phyloP scores from a whole-genome alignment of 2,329 filamentous ascomycete species.

The Coleophoma eucalyptorum region DNA sequence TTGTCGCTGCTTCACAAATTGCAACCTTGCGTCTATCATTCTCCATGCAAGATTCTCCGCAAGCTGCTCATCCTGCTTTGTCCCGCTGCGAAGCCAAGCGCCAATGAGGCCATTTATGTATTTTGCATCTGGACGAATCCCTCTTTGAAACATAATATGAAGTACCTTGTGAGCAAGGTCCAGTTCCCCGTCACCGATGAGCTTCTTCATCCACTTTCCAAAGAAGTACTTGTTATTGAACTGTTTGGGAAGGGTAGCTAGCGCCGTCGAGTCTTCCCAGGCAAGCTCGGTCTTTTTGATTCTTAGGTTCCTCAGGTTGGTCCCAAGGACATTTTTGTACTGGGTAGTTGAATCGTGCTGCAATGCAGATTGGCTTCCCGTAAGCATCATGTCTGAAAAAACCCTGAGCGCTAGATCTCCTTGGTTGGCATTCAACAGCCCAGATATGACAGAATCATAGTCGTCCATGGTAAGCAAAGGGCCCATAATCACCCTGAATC shows the following conservation, averaged over 20 bases:
- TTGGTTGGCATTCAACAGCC: constrained; percentile 64
- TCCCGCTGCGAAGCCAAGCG: constrained; percentile 67
- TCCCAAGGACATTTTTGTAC: constrained; percentile 10
- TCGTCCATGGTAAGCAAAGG: constrained; percentile 63
- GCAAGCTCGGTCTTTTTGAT: constrained; percentile 30
- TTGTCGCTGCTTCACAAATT: constrained; percentile 50
- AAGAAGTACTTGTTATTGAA: constrained; percentile 77
- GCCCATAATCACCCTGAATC: constrained; percentile 58
- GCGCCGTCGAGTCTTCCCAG: constrained; percentile 14
- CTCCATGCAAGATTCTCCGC: constrained; percentile 70
- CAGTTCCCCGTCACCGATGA: constrained; percentile 69
- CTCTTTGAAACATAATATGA: constrained; percentile 68
- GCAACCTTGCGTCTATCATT: constrained; percentile 69
- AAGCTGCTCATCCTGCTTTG: constrained; percentile 46
- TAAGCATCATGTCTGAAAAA: constrained; percentile 83
- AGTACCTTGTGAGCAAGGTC: constrained; percentile 71
- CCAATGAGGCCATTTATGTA: constrained; percentile 82
- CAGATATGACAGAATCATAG: constrained; percentile 70
- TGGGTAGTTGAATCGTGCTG: constrained; percentile 18
- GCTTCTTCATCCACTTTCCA: constrained; percentile 82
- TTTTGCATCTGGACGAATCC: constrained; percentile 64
- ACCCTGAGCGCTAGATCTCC: constrained; percentile 67
- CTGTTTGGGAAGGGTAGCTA: constrained; percentile 46
- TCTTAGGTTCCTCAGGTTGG: constrained; percentile 11
- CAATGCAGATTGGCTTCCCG: constrained; percentile 6